Conservation (phyloP, 1,139 yeast species). For the Casaregolazyma suthepensis region DNA sequence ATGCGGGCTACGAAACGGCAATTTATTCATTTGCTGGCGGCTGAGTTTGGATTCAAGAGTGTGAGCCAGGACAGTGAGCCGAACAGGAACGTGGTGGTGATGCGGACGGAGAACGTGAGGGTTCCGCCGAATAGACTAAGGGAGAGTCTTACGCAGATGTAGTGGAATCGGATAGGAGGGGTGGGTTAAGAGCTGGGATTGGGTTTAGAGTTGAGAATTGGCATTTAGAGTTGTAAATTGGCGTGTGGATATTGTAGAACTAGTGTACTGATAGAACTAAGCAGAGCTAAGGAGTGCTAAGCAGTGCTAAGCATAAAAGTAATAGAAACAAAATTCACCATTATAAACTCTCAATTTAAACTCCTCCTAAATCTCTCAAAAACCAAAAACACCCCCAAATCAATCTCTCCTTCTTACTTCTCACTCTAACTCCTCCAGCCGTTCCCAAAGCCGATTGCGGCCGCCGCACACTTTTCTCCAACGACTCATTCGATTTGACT, state of each 20-base stretch:
- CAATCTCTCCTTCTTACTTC: neutral
- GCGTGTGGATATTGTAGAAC: too few relatives aligned
- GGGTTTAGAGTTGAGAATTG: too few relatives aligned
- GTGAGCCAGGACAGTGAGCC: conserved; percentile 85
- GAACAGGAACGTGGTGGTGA: conserved; percentile 58
- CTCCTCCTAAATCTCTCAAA: too few relatives aligned
- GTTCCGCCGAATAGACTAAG: conserved; percentile 20
- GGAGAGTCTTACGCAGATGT: conserved; percentile 12
- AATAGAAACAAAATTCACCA: too few relatives aligned
- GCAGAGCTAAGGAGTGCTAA: too few relatives aligned
- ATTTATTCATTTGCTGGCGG: conserved; percentile 65
- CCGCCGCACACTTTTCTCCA: neutral
- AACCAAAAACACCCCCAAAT: too few relatives aligned
- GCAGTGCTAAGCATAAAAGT: too few relatives aligned
- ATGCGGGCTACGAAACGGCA: conserved; percentile 65
- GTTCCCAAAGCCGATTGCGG: neutral
- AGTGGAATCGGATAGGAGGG: conserved; percentile 6
- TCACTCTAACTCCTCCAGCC: neutral
- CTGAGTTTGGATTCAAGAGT: conserved; percentile 50
- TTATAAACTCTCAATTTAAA: too few relatives aligned
- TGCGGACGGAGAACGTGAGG: conserved; percentile 14
- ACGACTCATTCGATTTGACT: neutral
- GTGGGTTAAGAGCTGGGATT: neutral
- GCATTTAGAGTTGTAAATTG: too few relatives aligned
- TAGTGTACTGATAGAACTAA: too few relatives aligned